Base-by-base conservation (phyloP, 495 filamentous ascomycete species). In the Ramalina intermedia region DNA sequence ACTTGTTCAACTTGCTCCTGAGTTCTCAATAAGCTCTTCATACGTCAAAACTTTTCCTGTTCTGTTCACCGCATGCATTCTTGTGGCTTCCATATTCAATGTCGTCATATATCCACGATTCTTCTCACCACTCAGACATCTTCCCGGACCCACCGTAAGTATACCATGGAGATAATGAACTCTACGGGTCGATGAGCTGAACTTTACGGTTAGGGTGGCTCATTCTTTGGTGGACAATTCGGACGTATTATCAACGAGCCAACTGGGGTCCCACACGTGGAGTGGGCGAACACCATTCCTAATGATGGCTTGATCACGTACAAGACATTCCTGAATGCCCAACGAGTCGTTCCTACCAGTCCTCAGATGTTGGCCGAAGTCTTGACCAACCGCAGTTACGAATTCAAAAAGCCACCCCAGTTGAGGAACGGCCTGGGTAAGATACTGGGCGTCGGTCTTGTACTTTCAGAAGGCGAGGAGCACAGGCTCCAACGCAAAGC, bases 301-400 rank as follows among this genome's bases (percentile, higher is more conserved):
- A 89, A 96, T 53, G 75, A 90, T 41, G 89, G 89, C 8, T 60
- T 95, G n/a, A 84, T 96, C 41, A 74, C 80, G 26, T 90, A 94
- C 39, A 48, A 51, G 12, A 53, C 51, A 24, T 18, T 60, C 5
- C 78, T 82, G 51, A 90, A 93, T 56, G 49, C 68, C 6, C 85
- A 94, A 58, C 72, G 87, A 37, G 55, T 94, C 4, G 54, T 89
- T 1, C 52, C 81, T 20, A 81, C 77, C 1, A 74, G 65, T 6
- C 73, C 85, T 3, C 82, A 87, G 57, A 75, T 72, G 0, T 62
- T 87, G 11, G 68, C 72, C 6, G 84, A 90, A 54, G 66, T 86
- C 7, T 66, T 75, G 16, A 64, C 84, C 1, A 69, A 74, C 13
- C 83, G 82, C 53, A 81, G 70, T 49, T 94, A 95, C 57, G 78